Evolutionary conservation across 768 basidiomycete genomes (phyloP), one percentile per base, ranked within the genome.

Genomic region (Lentinula raphanica): DNA sequence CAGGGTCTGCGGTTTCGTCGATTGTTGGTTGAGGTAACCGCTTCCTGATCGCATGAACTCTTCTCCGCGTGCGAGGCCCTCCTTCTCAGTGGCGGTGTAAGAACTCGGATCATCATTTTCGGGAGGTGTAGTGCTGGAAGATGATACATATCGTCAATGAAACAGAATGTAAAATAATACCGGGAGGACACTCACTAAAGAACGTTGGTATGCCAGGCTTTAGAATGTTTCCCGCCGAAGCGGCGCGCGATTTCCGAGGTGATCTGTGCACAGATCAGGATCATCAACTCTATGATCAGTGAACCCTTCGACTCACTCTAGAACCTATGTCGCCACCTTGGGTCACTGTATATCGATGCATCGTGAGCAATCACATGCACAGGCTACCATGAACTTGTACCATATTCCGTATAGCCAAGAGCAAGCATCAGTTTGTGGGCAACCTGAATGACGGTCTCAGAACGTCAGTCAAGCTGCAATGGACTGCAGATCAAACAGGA

Each of bases 281-380:
- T n/a, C 7, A n/a, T 7, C 58, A 25, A n/a, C 49, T 72, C 70
- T 3, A 62, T 21, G 13, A 1, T 8, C 32, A 1, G 23, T 62
- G 21, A 31, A 38, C 9, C 19, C 40, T 42, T 13, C 35, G 0
- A 59, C 58, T 63, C 35, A 59, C 58, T 23, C 21, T 2, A 23
- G 1, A 54, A 8, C 74, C 74, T 73, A 69, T 72, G 58, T 76
- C 74, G 8, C 74, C 74, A 21, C 74, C 74, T 59, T 72, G 70
- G 5, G 65, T 66, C 3, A 69, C 71, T 68, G 21, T 32, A 56
- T 19, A 13, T 3, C 17, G 21, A 2, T 29, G 9, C 21, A 28
- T 17, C 31, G 15, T 5, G 21, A 5, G 28, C 6, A 31, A 35
- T 5, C 17, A 13, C 3, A 25, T n/a, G 11, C 21, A 11, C 12